phyloP scores from a whole-genome alignment of 2,329 filamentous ascomycete genomes.

The Fusarium guadeloupense region DNA sequence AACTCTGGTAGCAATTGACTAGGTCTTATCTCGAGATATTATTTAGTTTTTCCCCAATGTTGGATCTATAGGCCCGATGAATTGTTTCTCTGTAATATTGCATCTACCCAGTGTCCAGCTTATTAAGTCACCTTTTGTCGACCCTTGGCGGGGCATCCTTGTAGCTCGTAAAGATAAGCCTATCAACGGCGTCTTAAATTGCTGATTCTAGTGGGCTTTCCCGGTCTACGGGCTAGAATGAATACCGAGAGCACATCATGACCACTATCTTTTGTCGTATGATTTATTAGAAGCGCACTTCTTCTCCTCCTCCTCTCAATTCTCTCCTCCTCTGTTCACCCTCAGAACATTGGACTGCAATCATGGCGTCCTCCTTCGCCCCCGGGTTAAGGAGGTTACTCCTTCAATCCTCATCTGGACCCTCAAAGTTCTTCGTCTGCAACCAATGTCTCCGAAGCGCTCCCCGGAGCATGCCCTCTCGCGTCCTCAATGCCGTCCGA shows the following conservation, averaged over 20 bases:
- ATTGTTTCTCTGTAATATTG: too few relatives aligned
- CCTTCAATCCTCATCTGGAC: conserved; percentile 47
- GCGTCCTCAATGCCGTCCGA: conserved; percentile 53
- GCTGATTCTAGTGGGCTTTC: conserved; percentile 23
- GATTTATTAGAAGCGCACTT: conserved; percentile 24
- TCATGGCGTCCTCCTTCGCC: conserved; percentile 56
- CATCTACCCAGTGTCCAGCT: too few relatives aligned
- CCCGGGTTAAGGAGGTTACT: conserved; percentile 54
- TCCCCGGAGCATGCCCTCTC: conserved; percentile 48
- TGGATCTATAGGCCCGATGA: too few relatives aligned
- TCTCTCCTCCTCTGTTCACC: conserved; percentile 9
- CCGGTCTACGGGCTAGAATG: conserved; percentile 17
- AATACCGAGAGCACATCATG: conserved; percentile 35
- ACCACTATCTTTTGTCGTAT: conserved; percentile 23
- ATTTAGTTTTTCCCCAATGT: too few relatives aligned
- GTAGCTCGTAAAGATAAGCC: conserved; percentile 34
- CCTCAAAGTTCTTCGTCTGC: conserved; percentile 56
- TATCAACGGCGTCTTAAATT: conserved; percentile 45
- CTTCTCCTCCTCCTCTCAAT: conserved; percentile 3
- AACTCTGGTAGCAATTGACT: too few relatives aligned
- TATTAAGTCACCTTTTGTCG: too few relatives aligned
- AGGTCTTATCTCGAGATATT: too few relatives aligned
- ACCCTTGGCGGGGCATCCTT: conserved; percentile 42
- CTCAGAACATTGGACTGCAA: conserved; percentile 29
- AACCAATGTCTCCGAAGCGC: conserved; percentile 58